Evolutionary conservation across 1,284 basidiomycete genomes (phyloP), one percentile per base, ranked within the genome.

Genomic region (Irpex sp.): DNA sequence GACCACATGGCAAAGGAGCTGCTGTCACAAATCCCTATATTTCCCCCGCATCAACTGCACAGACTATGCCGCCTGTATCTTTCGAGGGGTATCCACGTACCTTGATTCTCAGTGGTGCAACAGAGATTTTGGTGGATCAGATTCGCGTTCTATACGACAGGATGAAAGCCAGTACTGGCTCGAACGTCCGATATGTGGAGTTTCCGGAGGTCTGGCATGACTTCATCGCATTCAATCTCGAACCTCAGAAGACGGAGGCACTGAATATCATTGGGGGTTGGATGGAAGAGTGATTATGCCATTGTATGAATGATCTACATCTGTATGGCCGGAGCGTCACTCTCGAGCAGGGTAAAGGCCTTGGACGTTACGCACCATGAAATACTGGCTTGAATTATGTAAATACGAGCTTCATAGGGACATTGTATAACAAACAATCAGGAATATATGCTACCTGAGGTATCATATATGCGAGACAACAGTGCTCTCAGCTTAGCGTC

Each of bases 41-140:
- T 49, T 86, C 83, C 0, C 85, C 86, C 2, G 81, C 80, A 3
- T 83, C 80, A 6, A 66, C 73, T 45, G 63, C 78, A 39, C 73
- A 78, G 1, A 64, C 68, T 18, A 67, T 77, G 51, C 56, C 48
- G 56, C 58, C 67, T 2, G 69, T 80, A 7, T 68, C 72, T 57
- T 87, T 85, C 70, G 74, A 75, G 23, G 78, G 75, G 16, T 85
- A 85, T 69, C 86, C 85, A 1, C 71, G 72, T 37, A 85, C 85
- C 1, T 82, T 82, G 67, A 80, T 87, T 56, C 69, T 79, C 18
- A 76, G 76, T 3, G 85, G 85, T 5, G 81, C 77, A 3, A 80
- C 79, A 2, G 86, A 87, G 70, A 70, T 80, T 9, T 69, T 84
- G 16, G 69, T 79, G 42, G 84, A 85, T 68, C 76, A 77, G 58